Percentiles rank a stretch among this genome's conserved stretches.
Conservation (phyloP, 768 basidiomycete genomes). For the Fomitopsis serialis region DNA sequence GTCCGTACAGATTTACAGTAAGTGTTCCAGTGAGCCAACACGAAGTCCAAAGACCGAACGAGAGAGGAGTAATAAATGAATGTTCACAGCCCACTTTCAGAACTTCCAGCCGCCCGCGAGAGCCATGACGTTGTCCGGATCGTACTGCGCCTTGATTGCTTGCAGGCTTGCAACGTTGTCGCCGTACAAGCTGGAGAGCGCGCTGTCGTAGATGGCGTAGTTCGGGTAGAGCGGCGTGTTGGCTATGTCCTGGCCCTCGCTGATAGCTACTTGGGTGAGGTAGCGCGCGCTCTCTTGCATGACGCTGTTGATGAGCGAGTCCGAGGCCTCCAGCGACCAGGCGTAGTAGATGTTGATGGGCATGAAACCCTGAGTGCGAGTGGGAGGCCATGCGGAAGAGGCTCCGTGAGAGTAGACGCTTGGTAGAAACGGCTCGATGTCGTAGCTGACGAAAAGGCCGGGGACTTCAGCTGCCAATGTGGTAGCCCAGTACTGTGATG, state of each 20-base stretch:
- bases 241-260: conserved; percentile 19
- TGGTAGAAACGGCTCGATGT: conserved; percentile 47
- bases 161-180: conserved; percentile 34
- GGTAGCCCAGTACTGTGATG: conserved; percentile 40
- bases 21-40: no score
- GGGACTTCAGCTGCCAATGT: conserved; percentile 25
- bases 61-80: no score
- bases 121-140: conserved; percentile 54
- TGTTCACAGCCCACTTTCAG: background rate
- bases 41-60: no score
- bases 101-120: conserved; percentile 55
- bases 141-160: conserved; percentile 34
- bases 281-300: conserved; percentile 33
- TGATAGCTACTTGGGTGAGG: conserved; percentile 32
- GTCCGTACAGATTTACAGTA: no score
- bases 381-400: conserved; percentile 43
- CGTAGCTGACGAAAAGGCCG: conserved; percentile 38
- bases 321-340: conserved; percentile 35
- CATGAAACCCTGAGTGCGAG: conserved; percentile 30
- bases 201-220: conserved; percentile 44
- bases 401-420: conserved; percentile 32
- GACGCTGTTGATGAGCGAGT: conserved; percentile 19
- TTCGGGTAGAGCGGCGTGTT: conserved; percentile 43
- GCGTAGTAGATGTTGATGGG: conserved; percentile 41
- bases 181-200: conserved; percentile 42